These are phyloP conservation scores for Trichoderma sp. DNA, from an alignment of 2,329 filamentous ascomycete genomes.

Conservation along the genomic window DNA sequence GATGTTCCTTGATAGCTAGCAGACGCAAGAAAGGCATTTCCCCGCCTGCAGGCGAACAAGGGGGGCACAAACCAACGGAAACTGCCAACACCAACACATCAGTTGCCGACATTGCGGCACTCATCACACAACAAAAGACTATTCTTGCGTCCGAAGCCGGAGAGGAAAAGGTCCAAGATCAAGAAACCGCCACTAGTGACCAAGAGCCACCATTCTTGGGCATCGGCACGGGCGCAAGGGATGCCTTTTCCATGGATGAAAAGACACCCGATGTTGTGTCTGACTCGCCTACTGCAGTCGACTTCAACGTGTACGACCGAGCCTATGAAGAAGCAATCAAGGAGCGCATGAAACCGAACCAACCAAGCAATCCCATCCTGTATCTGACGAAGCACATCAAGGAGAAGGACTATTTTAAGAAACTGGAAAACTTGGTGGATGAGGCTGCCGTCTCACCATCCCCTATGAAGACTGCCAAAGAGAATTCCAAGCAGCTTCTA, in stretches of 20 bases:
- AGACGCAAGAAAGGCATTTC: slow-evolving; percentile 27
- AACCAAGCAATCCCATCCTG: slow-evolving; percentile 42
- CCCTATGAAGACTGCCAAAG: slow-evolving; percentile 17
- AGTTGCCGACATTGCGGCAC: slow-evolving; percentile 48
- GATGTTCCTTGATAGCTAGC: slow-evolving; percentile 62
- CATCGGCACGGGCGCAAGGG: slow-evolving; percentile 65
- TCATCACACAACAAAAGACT: slow-evolving; percentile 48
- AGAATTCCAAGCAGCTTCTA: slow-evolving; percentile 22
- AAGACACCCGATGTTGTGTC: slow-evolving; percentile 58
- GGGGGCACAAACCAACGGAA: slow-evolving; percentile 24
- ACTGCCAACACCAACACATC: slow-evolving; percentile 37
- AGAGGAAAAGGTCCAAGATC: slow-evolving; percentile 44
- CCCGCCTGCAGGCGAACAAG: slow-evolving; percentile 2
- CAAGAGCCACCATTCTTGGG: slow-evolving; percentile 67
- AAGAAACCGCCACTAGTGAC: slow-evolving; percentile 60
- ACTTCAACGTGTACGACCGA: slow-evolving; percentile 84
- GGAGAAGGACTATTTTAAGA: slow-evolving; percentile 42
- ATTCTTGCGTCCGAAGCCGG: slow-evolving; percentile 32
- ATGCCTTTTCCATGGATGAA: slow-evolving; percentile 44
- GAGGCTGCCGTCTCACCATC: slow-evolving; percentile 27
- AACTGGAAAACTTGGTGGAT: slow-evolving; percentile 39
- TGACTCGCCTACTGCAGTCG: slow-evolving; percentile 80
- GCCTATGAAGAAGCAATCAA: slow-evolving; percentile 79
- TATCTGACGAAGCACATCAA: slow-evolving; percentile 51
- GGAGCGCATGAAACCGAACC: slow-evolving; percentile 59